Evolutionary conservation across 257 asterid genomes (phyloP), one percentile per base, ranked within the genome.

Genomic region (Paraleonurus japonicus): DNA sequence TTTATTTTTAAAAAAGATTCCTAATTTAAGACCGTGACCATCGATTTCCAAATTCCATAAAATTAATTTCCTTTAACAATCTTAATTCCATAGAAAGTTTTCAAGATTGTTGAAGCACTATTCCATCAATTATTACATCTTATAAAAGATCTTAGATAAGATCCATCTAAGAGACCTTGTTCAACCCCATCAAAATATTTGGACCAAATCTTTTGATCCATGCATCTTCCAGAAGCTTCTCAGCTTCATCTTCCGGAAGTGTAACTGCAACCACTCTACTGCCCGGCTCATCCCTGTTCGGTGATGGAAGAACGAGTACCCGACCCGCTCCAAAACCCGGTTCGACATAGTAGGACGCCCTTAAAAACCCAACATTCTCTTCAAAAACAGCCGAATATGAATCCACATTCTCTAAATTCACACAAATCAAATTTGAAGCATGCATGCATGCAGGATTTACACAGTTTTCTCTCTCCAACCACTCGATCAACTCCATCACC

Each of bases 251-350:
- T 45, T 84, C 80, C 4, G 75, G 77, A 53, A 88, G 86, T 13
- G 90, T 88, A 45, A 88, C 79, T 72, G 78, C 71, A 19, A 80
- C 92, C 32, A 80, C 82, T 20, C 90, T 80, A 65, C 88, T 58
- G 2, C 41, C 28, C 19, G 72, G 11, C 35, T 68, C 79, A 3
- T 35, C 69, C 0, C 60, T 59, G 22, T 26, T 43, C 0, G 74
- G 74, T 3, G 87, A 32, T 3, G 80, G 85, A 5, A 74, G 55
- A 11, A 84, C 35, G 65, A 75, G 0, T 50, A 84, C 64, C 20
- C 54, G 69, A n/a, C 84, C 87, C 22, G 71, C 61, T 20, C 85
- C 82, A 4, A 19, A 8, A 9, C 28, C 54, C 20, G 89, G 82
- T 33, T 73, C 82, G 4, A 80, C 50, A 57, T 85, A 82, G 75